These are phyloP conservation scores for Pittosporum tobira DNA, from an alignment of 129 eudicot species.

Conservation along the genomic window DNA sequence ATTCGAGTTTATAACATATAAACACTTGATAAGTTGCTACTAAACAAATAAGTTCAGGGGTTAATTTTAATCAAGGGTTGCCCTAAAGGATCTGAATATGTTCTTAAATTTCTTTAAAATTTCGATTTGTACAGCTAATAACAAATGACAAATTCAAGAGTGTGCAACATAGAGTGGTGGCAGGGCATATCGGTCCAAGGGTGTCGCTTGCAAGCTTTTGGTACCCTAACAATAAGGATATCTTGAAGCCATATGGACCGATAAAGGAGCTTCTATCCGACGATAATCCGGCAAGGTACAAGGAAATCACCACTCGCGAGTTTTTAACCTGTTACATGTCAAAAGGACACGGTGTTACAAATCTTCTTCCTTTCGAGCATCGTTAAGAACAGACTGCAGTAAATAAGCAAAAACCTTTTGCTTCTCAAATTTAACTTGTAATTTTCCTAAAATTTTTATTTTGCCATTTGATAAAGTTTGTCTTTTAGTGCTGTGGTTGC, in stretches of 20 bases:
- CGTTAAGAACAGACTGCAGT: neutral
- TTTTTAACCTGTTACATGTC: constrained; percentile 1
- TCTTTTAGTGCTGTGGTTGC: too few species aligned
- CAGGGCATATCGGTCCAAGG: constrained; percentile 7
- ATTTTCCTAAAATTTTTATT: too few species aligned
- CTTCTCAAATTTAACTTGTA: too few species aligned
- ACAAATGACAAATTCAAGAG: constrained; percentile 10
- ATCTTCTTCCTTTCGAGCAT: constrained; percentile 1
- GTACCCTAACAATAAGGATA: neutral
- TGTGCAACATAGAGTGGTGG: constrained; percentile 8
- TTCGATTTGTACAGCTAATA: neutral
- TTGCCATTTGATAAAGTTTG: too few species aligned
- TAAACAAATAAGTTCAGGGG: too few species aligned
- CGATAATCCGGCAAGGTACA: constrained; percentile 7
- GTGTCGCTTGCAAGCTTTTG: constrained; percentile 4
- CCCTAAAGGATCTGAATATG: too few species aligned
- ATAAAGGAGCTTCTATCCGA: constrained; percentile 3
- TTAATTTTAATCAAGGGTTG: too few species aligned
- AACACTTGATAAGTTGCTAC: too few species aligned
- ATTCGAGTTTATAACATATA: too few species aligned
- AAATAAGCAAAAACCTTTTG: too few species aligned
- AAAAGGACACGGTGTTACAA: neutral
- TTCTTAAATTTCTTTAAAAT: too few species aligned
- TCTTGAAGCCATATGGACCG: constrained; percentile 3
- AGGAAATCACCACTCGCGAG: constrained; percentile 1